A percentile compares a stretch with the other conserved stretches of the same genome.
phyloP scores from a whole-genome alignment of 345 rosid species.

The Syzygium aqueum region DNA sequence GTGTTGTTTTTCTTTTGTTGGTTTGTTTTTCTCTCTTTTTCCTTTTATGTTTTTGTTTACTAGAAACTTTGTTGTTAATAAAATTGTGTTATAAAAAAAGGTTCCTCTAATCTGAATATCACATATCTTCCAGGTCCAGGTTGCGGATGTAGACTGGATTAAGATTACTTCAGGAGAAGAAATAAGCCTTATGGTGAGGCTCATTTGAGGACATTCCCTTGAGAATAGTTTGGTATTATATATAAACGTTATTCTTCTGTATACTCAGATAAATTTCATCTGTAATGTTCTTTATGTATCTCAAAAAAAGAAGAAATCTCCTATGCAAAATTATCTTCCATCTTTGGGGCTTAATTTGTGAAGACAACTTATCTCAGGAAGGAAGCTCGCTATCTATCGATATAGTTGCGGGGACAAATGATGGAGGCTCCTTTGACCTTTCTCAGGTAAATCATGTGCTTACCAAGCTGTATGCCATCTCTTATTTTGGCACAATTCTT shows the following conservation, averaged over 20 bases:
- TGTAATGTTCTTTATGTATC: background rate
- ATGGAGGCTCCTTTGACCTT: slow-evolving; percentile 63
- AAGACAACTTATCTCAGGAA: slow-evolving; percentile 46
- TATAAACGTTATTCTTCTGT: background rate
- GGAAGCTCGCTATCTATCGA: slow-evolving; percentile 48
- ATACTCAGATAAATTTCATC: background rate
- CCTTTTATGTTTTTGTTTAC: background rate
- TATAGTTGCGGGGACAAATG: slow-evolving; percentile 60
- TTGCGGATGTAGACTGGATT: slow-evolving; percentile 92
- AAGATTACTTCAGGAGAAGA: slow-evolving; percentile 65
- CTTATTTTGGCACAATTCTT: background rate
- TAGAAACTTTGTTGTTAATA: background rate
- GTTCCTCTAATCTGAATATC: slow-evolving; percentile 6
- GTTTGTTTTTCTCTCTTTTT: background rate
- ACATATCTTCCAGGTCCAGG: slow-evolving; percentile 58
- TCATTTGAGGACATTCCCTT: background rate
- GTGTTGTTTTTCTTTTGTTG: background rate
- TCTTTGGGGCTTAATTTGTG: background rate
- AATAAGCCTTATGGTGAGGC: slow-evolving; percentile 72
- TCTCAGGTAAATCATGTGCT: slow-evolving; percentile 47
- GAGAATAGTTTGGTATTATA: background rate
- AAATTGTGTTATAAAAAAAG: background rate
- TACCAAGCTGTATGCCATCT: background rate
- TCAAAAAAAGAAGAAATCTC: background rate
- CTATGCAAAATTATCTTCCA: background rate